Evolutionary conservation across 768 basidiomycete genomes (phyloP).

Genomic region (Boletus reticulatus): DNA sequence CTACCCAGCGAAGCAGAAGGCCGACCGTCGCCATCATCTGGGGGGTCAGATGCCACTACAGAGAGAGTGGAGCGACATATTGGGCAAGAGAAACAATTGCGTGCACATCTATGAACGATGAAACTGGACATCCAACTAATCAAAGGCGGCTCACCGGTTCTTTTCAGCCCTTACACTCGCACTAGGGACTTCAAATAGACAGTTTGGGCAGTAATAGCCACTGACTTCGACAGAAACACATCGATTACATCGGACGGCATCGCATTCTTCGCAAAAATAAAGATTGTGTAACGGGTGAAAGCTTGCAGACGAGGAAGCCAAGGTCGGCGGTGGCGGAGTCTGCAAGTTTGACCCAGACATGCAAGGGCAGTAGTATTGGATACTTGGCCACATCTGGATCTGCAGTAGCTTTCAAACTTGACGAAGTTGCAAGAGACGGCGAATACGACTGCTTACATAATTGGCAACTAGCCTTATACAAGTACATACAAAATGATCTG

Average conservation of each 20-base stretch:
- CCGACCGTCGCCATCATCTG: conserved; percentile 56
- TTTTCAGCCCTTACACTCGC: conserved; percentile 98
- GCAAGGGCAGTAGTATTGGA: conserved; percentile 75
- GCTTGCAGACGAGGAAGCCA: conserved; percentile 73
- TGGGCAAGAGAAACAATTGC: conserved; percentile 97
- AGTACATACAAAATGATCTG: not conserved
- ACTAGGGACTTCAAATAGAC: conserved; percentile 96
- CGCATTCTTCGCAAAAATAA: conserved; percentile 99
- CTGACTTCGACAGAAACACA: conserved; percentile 94
- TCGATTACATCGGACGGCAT: conserved; percentile 88
- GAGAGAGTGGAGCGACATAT: conserved; percentile 87
- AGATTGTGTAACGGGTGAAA: conserved; percentile 84
- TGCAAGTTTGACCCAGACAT: conserved; percentile 44
- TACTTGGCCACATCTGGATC: conserved; percentile 34
- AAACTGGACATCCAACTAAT: not conserved
- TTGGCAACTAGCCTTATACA: not conserved
- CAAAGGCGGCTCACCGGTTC: conserved; percentile 63
- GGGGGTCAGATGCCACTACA: conserved; percentile 86
- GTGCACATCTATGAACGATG: conserved; percentile 70
- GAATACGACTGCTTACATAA: conserved; percentile 8
- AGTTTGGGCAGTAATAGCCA: conserved; percentile 97
- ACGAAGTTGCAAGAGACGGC: no score
- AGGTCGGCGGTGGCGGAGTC: conserved; percentile 67
- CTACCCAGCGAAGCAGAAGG: conserved; percentile 51
- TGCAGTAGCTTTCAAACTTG: no score